Conservation (phyloP, 768 basidiomycete species). For the Termitomyces sp. region DNA sequence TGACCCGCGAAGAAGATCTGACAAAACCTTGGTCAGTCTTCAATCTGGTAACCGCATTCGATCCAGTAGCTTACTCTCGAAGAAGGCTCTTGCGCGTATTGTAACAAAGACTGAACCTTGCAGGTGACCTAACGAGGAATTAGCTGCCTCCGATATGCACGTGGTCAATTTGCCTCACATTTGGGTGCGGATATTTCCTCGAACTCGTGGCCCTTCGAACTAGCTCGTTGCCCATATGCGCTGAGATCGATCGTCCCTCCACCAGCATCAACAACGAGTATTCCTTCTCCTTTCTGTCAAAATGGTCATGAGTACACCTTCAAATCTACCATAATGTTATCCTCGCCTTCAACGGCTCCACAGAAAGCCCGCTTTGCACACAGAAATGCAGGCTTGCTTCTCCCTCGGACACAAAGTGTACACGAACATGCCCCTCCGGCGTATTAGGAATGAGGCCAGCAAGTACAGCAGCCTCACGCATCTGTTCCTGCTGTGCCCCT, state of each 20-base stretch:
- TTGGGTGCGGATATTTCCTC: conserved; percentile 2
- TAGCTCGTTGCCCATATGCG: conserved; percentile 35
- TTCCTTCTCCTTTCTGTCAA: conserved; percentile 36
- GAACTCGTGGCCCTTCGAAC: conserved; percentile 8
- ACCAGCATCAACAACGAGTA: conserved; percentile 57
- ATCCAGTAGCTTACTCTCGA: background rate
- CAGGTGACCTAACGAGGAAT: background rate
- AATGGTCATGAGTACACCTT: background rate
- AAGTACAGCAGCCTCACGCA: conserved; percentile 46
- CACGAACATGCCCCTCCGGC: conserved; percentile 7
- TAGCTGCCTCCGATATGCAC: background rate
- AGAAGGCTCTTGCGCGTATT: background rate
- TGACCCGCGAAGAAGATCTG: background rate
- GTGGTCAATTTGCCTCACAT: background rate
- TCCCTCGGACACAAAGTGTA: background rate
- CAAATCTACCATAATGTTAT: background rate
- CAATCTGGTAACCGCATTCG: background rate
- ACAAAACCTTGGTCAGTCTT: background rate
- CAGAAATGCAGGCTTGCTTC: conserved; percentile 1
- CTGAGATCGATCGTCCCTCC: conserved; percentile 61
- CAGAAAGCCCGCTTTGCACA: background rate
- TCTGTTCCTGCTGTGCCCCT: conserved; percentile 49
- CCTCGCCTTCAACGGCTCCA: background rate
- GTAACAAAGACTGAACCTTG: conserved; percentile 3
- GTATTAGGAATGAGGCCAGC: conserved; percentile 47